These are phyloP conservation scores for Cyclocybe aegerita DNA, from an alignment of 768 basidiomycete genomes.

Conservation along the genomic window DNA sequence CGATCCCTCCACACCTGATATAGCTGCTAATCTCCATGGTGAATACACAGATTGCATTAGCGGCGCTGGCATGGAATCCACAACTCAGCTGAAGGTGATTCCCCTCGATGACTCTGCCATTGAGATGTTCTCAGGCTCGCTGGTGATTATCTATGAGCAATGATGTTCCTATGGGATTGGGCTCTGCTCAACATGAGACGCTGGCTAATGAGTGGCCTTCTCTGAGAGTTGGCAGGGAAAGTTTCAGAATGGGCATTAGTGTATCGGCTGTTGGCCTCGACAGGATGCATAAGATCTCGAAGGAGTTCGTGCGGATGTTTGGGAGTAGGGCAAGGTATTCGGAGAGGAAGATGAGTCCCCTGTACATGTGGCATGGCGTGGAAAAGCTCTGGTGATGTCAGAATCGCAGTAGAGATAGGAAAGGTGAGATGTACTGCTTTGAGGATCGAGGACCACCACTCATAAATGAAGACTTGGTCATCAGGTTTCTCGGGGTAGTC, in stretches of 20 bases:
- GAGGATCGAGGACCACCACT: constrained; percentile 40
- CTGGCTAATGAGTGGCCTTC: constrained; percentile 16
- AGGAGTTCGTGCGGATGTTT: constrained; percentile 23
- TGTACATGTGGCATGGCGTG: constrained; percentile 24
- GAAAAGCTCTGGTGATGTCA: constrained; percentile 13
- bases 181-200: constrained; percentile 40
- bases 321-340: constrained; percentile 32
- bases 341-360: constrained; percentile 32
- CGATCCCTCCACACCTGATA: no score
- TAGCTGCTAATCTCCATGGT: not conserved
- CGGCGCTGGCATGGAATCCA: constrained; percentile 15
- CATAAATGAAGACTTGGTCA: constrained; percentile 38
- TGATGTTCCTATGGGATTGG: constrained; percentile 31
- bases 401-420: not conserved
- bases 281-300: constrained; percentile 38
- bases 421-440: constrained; percentile 29
- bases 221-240: constrained; percentile 30
- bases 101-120: not conserved
- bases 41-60: constrained; percentile 21
- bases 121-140: not conserved
- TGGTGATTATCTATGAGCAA: constrained; percentile 6
- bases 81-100: constrained; percentile 13
- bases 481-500: constrained; percentile 9
- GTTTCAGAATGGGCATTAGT: constrained; percentile 17
- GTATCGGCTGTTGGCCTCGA: constrained; percentile 9